Evolutionary conservation across 2,329 filamentous ascomycete genomes (phyloP).

Genomic region (Tolypocladium amazonense): DNA sequence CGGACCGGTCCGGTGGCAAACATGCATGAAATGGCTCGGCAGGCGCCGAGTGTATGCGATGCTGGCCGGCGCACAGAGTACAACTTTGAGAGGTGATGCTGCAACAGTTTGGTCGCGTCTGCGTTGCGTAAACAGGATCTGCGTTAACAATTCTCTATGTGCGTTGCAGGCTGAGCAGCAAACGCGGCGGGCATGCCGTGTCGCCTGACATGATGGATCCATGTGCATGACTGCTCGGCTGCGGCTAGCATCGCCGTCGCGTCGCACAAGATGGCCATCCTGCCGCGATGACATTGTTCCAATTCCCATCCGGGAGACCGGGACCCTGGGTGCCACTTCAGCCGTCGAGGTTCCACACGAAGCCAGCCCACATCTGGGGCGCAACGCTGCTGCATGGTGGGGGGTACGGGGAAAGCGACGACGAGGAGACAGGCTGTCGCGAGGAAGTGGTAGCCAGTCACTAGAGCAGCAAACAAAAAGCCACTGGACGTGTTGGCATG

Average conservation of each 20-base stretch:
- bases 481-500: background rate
- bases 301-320: background rate
- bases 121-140: background rate
- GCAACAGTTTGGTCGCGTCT: background rate
- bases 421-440: background rate
- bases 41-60: background rate
- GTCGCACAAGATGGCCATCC: background rate
- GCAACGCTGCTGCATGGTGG: too few species aligned
- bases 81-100: background rate
- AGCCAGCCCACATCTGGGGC: background rate
- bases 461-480: background rate
- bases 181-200: background rate
- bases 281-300: background rate
- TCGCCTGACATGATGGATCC: background rate
- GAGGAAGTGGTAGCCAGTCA: too few species aligned
- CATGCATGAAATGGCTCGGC: background rate
- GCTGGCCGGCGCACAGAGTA: background rate
- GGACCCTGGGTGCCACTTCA: background rate
- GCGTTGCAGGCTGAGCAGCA: background rate
- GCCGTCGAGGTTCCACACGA: background rate
- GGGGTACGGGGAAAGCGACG: background rate
- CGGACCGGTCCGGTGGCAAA: background rate
- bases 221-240: background rate
- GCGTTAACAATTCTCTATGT: background rate
- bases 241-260: background rate